Percentiles rank a stretch among this genome's conserved stretches.
Evolutionary conservation across 371 early-diverging fungal species (phyloP).

Genomic region (Capillidium rhysosporum): DNA sequence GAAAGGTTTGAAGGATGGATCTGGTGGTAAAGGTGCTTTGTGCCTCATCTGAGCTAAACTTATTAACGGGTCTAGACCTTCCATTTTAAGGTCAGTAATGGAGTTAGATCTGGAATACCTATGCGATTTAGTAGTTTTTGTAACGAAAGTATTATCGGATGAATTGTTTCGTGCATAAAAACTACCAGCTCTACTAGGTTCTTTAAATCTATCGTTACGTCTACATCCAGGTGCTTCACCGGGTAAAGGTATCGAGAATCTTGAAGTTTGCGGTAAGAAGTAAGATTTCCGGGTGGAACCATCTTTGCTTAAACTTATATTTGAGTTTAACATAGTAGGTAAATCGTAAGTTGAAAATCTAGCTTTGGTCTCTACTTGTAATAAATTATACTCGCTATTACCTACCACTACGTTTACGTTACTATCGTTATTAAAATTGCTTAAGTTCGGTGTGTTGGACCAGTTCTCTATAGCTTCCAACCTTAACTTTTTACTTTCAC

Average conservation of each 20-base stretch:
- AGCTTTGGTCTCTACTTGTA: background rate
- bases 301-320: conserved; percentile 3
- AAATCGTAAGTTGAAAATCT: conserved; percentile 1
- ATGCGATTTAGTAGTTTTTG: conserved; percentile 9
- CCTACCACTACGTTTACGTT: background rate
- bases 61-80: background rate
- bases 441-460: conserved; percentile 14
- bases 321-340: background rate
- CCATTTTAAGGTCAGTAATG: conserved; percentile 8
- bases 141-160: background rate
- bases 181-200: conserved; percentile 2
- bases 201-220: conserved; percentile 14
- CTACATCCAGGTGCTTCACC: conserved; percentile 13
- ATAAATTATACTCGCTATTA: too few species aligned
- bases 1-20: conserved; percentile 32
- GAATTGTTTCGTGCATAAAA: background rate
- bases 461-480: conserved; percentile 34
- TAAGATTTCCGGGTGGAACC: conserved; percentile 2
- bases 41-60: background rate
- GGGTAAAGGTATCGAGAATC: conserved; percentile 9
- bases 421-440: too few species aligned
- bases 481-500: conserved; percentile 29
- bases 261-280: conserved; percentile 11
- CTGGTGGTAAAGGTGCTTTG: conserved; percentile 16
- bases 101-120: conserved; percentile 9